phyloP scores from a whole-genome alignment of 2,329 filamentous ascomycete species.

The Dothiorella sarmentorum region DNA sequence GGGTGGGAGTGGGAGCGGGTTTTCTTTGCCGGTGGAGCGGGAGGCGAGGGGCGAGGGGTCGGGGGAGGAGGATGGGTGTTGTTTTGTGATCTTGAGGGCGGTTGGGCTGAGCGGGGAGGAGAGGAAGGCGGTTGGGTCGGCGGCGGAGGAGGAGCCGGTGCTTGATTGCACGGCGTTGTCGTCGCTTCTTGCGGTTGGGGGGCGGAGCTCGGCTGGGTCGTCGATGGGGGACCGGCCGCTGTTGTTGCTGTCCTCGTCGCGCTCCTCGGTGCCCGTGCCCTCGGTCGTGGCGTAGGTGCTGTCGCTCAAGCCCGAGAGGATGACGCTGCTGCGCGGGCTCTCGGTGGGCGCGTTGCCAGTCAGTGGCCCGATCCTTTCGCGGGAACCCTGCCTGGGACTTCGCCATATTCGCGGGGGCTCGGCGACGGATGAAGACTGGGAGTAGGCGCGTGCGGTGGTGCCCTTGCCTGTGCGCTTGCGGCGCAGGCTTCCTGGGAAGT shows the following conservation, averaged over 20 bases:
- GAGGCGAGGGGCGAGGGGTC: background rate
- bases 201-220: background rate
- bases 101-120: conserved; percentile 2
- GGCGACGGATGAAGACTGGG: background rate
- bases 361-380: background rate
- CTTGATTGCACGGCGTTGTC: background rate
- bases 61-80: background rate
- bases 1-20: background rate
- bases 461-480: conserved; percentile 7
- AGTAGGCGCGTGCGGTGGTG: conserved; percentile 9
- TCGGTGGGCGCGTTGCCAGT: background rate
- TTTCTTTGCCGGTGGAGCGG: background rate
- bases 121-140: background rate
- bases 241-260: conserved; percentile 12
- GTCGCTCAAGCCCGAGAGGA: conserved; percentile 9
- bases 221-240: background rate
- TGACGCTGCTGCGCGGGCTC: conserved; percentile 10
- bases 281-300: conserved; percentile 14
- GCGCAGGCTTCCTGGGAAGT: conserved; percentile 11
- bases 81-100: background rate
- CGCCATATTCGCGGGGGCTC: background rate
- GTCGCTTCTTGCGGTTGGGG: background rate
- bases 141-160: too few relatives aligned
- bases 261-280: background rate
- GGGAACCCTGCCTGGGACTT: background rate